phyloP scores from a whole-genome alignment of 257 asterid species.

The Nicotiana sylvestris region DNA sequence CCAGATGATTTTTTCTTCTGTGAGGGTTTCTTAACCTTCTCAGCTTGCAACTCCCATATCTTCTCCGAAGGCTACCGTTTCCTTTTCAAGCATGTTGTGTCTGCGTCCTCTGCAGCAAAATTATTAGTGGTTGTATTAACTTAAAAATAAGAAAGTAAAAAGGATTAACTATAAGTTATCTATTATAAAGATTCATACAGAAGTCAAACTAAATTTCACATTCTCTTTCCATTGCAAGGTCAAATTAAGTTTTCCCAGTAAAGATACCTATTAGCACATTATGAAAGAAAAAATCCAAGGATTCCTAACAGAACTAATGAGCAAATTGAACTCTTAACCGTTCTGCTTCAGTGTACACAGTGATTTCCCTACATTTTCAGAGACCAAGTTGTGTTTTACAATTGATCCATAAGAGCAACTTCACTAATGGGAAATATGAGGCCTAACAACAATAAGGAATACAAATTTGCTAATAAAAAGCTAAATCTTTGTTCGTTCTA shows the following conservation, averaged over 20 bases:
- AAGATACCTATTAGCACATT: background rate
- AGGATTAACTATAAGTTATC: background rate
- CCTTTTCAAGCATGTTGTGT: conserved; percentile 52
- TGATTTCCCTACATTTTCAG: too few relatives aligned
- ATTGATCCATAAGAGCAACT: too few relatives aligned
- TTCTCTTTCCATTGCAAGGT: conserved; percentile 1
- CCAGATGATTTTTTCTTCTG: conserved; percentile 42
- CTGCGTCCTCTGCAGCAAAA: conserved; percentile 62
- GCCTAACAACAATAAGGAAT: too few relatives aligned
- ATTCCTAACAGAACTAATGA: background rate
- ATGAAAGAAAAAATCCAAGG: background rate
- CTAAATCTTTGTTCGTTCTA: too few relatives aligned
- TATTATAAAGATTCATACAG: background rate
- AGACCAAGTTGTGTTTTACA: too few relatives aligned
- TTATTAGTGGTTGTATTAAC: conserved; percentile 35
- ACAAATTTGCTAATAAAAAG: too few relatives aligned
- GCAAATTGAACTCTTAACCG: too few relatives aligned
- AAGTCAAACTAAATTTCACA: conserved; percentile 1
- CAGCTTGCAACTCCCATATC: conserved; percentile 48
- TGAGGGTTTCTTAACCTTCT: conserved; percentile 44
- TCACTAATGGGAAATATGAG: too few relatives aligned
- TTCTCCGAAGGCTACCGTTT: conserved; percentile 66
- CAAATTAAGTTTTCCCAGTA: background rate
- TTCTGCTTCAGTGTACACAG: too few relatives aligned
- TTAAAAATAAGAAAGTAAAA: background rate